Evolutionary conservation across 345 rosid genomes (phyloP).

Genomic region (Noccaea caerulescens): DNA sequence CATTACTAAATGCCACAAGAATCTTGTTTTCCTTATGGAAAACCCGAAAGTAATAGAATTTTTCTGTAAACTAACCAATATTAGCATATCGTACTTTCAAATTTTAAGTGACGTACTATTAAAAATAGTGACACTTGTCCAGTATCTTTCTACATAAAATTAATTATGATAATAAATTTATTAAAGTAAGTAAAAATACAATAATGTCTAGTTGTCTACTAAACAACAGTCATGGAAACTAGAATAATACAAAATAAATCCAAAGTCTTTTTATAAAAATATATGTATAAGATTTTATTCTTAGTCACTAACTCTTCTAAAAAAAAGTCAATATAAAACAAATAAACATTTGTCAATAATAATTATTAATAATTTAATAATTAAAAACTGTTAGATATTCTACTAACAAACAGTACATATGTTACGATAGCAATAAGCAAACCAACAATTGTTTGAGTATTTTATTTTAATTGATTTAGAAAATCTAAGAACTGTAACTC

Average conservation of each 20-base stretch:
- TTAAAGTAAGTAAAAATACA: not conserved
- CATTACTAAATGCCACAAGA: conserved; percentile 12
- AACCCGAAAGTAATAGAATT: conserved; percentile 4
- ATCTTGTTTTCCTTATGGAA: conserved; percentile 2
- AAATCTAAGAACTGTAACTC: not conserved
- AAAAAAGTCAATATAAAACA: not conserved
- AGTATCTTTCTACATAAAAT: not conserved
- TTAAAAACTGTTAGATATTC: not conserved
- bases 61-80: not conserved
- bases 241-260: not conserved
- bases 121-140: not conserved
- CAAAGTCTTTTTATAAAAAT: not conserved
- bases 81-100: not conserved
- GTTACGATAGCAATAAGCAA: not conserved
- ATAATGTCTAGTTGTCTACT: not conserved
- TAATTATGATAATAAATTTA: not conserved
- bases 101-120: not conserved
- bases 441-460: too few species aligned
- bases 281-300: not conserved
- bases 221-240: not conserved
- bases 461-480: too few species aligned
- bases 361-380: not conserved
- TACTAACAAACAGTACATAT: not conserved
- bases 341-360: not conserved
- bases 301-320: not conserved